Conservation (phyloP, 495 filamentous ascomycete species). For the Cladorrhinum samala region DNA sequence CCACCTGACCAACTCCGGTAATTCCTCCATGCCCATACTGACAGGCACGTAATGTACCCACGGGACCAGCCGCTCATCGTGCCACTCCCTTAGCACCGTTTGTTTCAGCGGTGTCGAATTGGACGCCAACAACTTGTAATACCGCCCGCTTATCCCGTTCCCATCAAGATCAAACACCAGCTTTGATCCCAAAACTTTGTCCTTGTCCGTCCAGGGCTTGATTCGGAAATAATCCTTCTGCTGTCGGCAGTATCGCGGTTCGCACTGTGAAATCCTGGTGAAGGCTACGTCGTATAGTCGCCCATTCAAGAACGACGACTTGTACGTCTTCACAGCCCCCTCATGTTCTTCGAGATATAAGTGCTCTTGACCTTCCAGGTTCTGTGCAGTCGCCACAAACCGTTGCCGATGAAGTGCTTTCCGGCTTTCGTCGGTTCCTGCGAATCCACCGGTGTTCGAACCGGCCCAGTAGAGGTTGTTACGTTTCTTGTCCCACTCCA, state of each 20-base stretch:
- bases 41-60: constrained; percentile 39
- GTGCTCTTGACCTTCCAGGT: constrained; percentile 8
- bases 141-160: constrained; percentile 49
- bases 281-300: constrained; percentile 6
- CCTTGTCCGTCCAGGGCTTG: constrained; percentile 12
- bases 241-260: neutral
- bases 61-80: constrained; percentile 47
- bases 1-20: constrained; percentile 34
- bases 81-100: constrained; percentile 52
- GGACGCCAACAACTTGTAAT: constrained; percentile 41
- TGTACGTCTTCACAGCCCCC: neutral
- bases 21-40: constrained; percentile 10
- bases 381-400: constrained; percentile 35
- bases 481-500: constrained; percentile 35
- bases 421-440: constrained; percentile 28
- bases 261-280: constrained; percentile 11
- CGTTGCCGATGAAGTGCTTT: constrained; percentile 41
- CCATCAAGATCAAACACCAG: constrained; percentile 49
- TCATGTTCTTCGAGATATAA: constrained; percentile 14
- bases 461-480: constrained; percentile 47
- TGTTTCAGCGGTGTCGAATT: constrained; percentile 40
- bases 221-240: constrained; percentile 17
- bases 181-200: constrained; percentile 19
- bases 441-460: constrained; percentile 42
- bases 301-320: constrained; percentile 17